These are phyloP conservation scores for Stramenopiles sp. DNA, from an alignment of 352 stramenopile species.

Conservation along the genomic window DNA sequence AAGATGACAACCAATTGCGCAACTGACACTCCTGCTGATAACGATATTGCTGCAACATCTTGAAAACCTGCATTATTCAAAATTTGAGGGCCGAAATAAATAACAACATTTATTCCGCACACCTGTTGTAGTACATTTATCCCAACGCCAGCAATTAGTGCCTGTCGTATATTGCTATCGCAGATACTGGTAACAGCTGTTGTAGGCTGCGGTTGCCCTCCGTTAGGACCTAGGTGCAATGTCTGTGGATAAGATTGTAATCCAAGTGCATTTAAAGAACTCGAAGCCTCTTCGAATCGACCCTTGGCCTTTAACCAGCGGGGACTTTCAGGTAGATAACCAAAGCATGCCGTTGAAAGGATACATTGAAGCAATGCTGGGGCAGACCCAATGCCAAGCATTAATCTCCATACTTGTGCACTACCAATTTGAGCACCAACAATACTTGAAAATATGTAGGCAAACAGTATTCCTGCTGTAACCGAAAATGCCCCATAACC, in stretches of 20 bases:
- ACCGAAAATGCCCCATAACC: constrained; percentile 13
- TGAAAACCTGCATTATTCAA: constrained; percentile 13
- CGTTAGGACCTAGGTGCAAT: neutral
- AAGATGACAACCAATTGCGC: constrained; percentile 8
- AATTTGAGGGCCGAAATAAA: constrained; percentile 13
- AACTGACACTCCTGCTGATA: constrained; percentile 12
- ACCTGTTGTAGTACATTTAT: constrained; percentile 13
- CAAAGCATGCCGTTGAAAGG: neutral
- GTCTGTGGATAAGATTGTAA: neutral
- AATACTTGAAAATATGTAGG: constrained; percentile 13
- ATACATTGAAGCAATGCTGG: constrained; percentile 3
- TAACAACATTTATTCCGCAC: constrained; percentile 13
- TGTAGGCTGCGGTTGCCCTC: neutral
- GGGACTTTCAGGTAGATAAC: neutral
- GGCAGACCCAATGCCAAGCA: constrained; percentile 9
- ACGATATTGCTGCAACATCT: constrained; percentile 12
- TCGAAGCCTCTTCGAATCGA: constrained; percentile 4
- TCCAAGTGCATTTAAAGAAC: constrained; percentile 10
- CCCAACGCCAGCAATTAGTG: constrained; percentile 11
- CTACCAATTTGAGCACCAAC: neutral
- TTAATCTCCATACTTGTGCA: constrained; percentile 6
- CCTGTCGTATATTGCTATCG: neutral
- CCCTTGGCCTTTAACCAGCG: neutral
- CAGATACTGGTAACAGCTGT: neutral
- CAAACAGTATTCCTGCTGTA: constrained; percentile 9